Conservation (phyloP, 768 basidiomycete species). For the Cystofilobasidium capitatum region DNA sequence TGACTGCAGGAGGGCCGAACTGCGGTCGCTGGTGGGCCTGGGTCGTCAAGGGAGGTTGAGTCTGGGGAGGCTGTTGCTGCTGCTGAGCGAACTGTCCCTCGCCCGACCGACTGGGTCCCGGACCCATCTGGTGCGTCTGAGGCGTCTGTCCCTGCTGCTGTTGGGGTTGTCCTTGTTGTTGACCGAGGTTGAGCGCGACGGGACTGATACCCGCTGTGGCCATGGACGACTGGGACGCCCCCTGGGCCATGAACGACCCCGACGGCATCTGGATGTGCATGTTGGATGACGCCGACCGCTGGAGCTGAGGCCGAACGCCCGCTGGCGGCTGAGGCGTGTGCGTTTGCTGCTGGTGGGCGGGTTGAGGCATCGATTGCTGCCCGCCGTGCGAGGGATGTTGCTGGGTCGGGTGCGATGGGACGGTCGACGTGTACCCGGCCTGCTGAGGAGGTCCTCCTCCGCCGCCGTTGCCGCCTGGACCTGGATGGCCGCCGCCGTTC, state of each 20-base stretch:
- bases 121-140: background rate
- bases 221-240: background rate
- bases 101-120: background rate
- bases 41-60: background rate
- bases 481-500: background rate
- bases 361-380: no score
- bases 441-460: no score
- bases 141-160: background rate
- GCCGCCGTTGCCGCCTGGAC: background rate
- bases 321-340: background rate
- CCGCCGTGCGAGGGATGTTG: no score
- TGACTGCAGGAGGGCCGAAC: no score
- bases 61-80: slow-evolving; percentile 1
- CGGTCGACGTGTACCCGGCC: background rate
- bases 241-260: background rate
- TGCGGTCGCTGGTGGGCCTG: no score
- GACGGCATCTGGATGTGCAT: background rate
- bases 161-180: background rate
- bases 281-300: background rate
- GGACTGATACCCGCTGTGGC: background rate
- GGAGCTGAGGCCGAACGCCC: background rate
- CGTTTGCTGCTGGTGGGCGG: background rate
- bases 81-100: background rate
- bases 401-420: background rate
- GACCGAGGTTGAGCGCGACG: background rate